A percentile compares a stretch with the other conserved stretches of the same genome.
Conservation (phyloP, 495 filamentous ascomycete species). For the Hyaloscypha finlandica region DNA sequence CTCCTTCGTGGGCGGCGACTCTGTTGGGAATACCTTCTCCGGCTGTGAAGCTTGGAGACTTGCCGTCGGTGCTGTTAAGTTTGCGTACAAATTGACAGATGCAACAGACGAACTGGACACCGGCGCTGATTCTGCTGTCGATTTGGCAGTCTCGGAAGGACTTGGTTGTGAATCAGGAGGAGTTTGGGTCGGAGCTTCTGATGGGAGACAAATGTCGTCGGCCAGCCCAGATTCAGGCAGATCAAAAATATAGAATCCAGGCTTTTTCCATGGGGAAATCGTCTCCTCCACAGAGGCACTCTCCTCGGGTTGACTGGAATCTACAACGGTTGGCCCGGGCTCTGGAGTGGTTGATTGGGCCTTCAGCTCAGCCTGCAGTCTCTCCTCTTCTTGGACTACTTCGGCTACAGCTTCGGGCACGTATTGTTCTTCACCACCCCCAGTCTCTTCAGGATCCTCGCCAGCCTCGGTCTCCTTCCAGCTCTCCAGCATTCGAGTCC, state of each 20-base stretch:
- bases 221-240: constrained; percentile 10
- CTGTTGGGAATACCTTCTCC: neutral
- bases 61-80: neutral
- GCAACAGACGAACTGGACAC: neutral
- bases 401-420: constrained; percentile 41
- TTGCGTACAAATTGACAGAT: neutral
- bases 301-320: neutral
- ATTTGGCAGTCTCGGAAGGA: constrained; percentile 1
- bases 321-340: constrained; percentile 2
- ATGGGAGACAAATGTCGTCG: constrained; percentile 31
- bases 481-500: constrained; percentile 89
- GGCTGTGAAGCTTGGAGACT: constrained; percentile 21
- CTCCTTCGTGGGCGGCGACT: neutral
- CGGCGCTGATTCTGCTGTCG: neutral
- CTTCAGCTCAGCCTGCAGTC: constrained; percentile 19
- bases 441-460: constrained; percentile 40
- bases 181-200: constrained; percentile 19
- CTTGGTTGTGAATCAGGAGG: neutral
- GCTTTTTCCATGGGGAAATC: constrained; percentile 21
- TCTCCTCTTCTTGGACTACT: constrained; percentile 30
- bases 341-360: constrained; percentile 1
- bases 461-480: constrained; percentile 69
- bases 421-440: constrained; percentile 37
- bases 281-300: neutral
- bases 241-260: neutral